phyloP scores from a whole-genome alignment of 2,329 filamentous ascomycete genomes.

The Aureobasidium sp. region DNA sequence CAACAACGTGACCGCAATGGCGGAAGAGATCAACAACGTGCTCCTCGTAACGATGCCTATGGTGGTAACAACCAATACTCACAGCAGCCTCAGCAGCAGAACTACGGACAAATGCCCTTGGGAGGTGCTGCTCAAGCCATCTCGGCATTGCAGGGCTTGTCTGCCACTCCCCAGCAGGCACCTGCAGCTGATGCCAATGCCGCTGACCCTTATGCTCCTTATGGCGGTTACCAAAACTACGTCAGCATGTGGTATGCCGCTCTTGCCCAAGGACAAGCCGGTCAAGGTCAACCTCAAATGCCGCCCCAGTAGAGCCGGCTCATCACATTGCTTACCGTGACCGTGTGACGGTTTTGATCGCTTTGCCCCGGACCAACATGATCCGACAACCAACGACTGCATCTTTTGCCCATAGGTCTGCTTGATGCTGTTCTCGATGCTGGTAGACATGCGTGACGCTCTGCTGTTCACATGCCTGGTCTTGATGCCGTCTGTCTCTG shows the following conservation, averaged over 20 bases:
- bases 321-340: constrained; percentile 14
- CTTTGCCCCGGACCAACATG: not conserved
- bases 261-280: constrained; percentile 43
- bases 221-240: constrained; percentile 78
- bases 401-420: constrained; percentile 13
- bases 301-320: constrained; percentile 12
- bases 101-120: constrained; percentile 19
- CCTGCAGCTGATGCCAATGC: constrained; percentile 50
- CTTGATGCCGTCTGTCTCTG: constrained; percentile 3
- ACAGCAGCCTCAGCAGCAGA: constrained; percentile 36
- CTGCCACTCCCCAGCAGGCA: constrained; percentile 17
- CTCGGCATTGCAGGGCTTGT: constrained; percentile 21
- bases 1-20: constrained; percentile 20
- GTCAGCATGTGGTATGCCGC: constrained; percentile 72
- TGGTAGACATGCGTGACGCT: constrained; percentile 17
- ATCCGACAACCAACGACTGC: not conserved
- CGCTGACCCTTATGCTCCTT: constrained; percentile 59
- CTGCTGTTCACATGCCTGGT: constrained; percentile 15
- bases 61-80: constrained; percentile 23
- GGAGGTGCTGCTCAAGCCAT: constrained; percentile 11
- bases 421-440: constrained; percentile 13
- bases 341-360: constrained; percentile 13
- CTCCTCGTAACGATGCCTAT: constrained; percentile 31
- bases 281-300: constrained; percentile 16
- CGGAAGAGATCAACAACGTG: constrained; percentile 19